Evolutionary conservation across 208 protist genomes (phyloP).

Genomic region (Wallacemonas sp.): DNA sequence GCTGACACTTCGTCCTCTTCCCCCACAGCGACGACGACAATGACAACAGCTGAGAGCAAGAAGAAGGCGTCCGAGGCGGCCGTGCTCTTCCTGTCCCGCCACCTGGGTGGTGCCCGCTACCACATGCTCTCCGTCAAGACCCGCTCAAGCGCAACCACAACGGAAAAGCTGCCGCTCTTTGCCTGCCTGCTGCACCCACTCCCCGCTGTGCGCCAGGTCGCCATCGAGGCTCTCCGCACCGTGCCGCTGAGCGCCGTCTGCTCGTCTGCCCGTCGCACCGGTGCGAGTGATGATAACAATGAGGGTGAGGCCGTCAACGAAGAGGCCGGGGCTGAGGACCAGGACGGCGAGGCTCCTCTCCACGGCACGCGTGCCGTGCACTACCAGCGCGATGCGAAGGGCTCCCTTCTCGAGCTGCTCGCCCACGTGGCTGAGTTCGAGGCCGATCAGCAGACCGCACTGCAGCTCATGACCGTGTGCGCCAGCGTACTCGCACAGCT

Average conservation of each 20-base stretch:
- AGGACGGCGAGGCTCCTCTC: slow-evolving; percentile 13
- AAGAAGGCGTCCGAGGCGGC: slow-evolving; percentile 29
- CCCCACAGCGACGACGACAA: background rate
- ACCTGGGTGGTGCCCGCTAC: slow-evolving; percentile 78
- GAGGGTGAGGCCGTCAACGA: slow-evolving; percentile 29
- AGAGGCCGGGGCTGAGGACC: too few relatives aligned
- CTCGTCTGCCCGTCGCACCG: slow-evolving; percentile 18
- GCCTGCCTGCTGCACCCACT: slow-evolving; percentile 79
- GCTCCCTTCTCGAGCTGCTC: slow-evolving; percentile 31
- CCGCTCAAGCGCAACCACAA: slow-evolving; percentile 11
- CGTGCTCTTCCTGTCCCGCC: slow-evolving; percentile 58
- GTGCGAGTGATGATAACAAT: background rate
- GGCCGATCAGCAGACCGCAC: slow-evolving; percentile 13
- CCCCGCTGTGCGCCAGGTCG: slow-evolving; percentile 60
- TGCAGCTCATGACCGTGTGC: slow-evolving; percentile 21
- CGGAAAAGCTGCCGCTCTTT: slow-evolving; percentile 73
- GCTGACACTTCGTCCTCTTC: background rate
- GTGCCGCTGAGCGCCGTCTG: slow-evolving; percentile 54
- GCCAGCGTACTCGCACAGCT: slow-evolving; percentile 20
- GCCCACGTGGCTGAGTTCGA: slow-evolving; percentile 43
- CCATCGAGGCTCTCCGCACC: slow-evolving; percentile 36
- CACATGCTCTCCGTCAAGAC: slow-evolving; percentile 56
- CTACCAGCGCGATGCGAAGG: slow-evolving; percentile 2
- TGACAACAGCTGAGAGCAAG: slow-evolving; percentile 3
- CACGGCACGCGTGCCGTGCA: too few relatives aligned